Evolutionary conservation across 805 yeast genomes (phyloP).

Genomic region (Schwanniomyces pseudopolymorphus): DNA sequence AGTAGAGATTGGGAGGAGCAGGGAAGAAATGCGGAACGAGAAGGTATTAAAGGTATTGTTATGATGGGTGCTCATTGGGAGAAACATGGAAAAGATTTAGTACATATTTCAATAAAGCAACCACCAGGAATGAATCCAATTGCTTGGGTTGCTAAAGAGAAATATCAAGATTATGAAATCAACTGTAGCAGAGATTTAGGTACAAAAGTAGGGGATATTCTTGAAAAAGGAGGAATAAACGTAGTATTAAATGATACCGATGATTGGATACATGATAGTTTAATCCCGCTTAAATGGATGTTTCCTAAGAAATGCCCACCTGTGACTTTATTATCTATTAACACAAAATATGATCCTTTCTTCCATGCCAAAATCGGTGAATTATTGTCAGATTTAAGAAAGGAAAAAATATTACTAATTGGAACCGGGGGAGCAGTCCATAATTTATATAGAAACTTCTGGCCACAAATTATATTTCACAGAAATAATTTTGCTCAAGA

Average conservation of each 20-base stretch:
- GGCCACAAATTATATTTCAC: conserved; percentile 2
- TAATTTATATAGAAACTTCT: conserved; percentile 1
- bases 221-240: conserved; percentile 1
- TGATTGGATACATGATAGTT: conserved; percentile 3
- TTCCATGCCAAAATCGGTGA: conserved; percentile 2
- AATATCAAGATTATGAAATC: conserved; percentile 1
- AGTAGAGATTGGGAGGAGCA: conserved; percentile 5
- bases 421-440: conserved; percentile 4
- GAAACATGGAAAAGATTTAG: neutral
- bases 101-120: conserved; percentile 3
- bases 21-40: conserved; percentile 3
- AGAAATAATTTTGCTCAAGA: conserved; percentile 4
- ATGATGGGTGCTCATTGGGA: conserved; percentile 3
- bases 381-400: conserved; percentile 1
- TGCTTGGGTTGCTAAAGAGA: conserved; percentile 4
- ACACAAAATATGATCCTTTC: conserved; percentile 2
- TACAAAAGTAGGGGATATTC: neutral
- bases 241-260: conserved; percentile 2
- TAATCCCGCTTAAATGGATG: conserved; percentile 3
- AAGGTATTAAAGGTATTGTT: conserved; percentile 1
- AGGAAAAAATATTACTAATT: neutral
- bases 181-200: conserved; percentile 2
- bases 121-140: conserved; percentile 5
- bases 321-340: conserved; percentile 1
- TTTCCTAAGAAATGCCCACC: conserved; percentile 3